phyloP scores from a whole-genome alignment of 306 rosid genomes.

The Gleditsia sinensis region DNA sequence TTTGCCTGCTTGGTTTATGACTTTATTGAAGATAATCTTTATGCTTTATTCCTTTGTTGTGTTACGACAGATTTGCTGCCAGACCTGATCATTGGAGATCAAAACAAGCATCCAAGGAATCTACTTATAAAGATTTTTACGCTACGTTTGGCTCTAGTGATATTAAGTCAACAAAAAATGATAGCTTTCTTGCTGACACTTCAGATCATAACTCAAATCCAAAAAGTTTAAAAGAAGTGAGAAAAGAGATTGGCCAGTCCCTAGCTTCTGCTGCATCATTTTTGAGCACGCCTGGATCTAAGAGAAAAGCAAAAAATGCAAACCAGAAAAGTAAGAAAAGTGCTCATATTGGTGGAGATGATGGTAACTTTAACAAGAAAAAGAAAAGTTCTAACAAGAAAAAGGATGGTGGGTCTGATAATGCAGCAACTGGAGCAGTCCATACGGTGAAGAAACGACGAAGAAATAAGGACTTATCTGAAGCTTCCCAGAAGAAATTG shows the following conservation, averaged over 20 bases:
- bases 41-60: constrained; percentile 27
- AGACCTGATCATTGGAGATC: constrained; percentile 93
- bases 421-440: constrained; percentile 17
- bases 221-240: constrained; percentile 57
- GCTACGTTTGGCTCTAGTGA: constrained; percentile 70
- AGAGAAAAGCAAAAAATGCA: constrained; percentile 49
- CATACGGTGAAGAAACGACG: constrained; percentile 38
- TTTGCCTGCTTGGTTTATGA: constrained; percentile 19
- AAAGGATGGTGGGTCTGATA: constrained; percentile 32
- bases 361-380: constrained; percentile 41
- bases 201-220: constrained; percentile 44
- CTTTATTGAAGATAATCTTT: constrained; percentile 3
- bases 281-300: constrained; percentile 56
- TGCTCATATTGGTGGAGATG: constrained; percentile 38
- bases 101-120: constrained; percentile 74
- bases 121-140: constrained; percentile 67
- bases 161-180: constrained; percentile 44
- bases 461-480: constrained; percentile 34
- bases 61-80: constrained; percentile 62
- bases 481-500: constrained; percentile 38
- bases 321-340: constrained; percentile 41
- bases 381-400: constrained; percentile 40
- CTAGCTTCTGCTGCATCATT: constrained; percentile 59
- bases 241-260: constrained; percentile 65
- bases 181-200: constrained; percentile 53